Evolutionary conservation across 805 yeast genomes (phyloP), one percentile per base, ranked within the genome.

Genomic region (Wickerhamiella alocasiicola): DNA sequence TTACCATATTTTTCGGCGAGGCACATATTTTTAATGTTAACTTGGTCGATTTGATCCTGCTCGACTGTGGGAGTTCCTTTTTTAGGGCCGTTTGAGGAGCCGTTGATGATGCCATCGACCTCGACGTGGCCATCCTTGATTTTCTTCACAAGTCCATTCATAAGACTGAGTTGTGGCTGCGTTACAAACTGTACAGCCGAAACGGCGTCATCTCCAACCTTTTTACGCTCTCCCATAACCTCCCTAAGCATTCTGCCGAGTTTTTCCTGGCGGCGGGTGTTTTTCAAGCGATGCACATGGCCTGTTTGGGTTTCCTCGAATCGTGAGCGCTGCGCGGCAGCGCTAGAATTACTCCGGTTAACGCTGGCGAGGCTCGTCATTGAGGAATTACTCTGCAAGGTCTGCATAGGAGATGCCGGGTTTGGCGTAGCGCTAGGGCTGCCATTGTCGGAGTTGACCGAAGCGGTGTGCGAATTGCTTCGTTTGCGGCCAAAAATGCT

Each of bases 1-100:
- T 81, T 71, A 31, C 98, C 98, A 58, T 88, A 88, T 56, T 87
- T 81, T 51, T 85, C 87, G 6, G 76, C 79, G 57, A 88, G 80
- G 19, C 34, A 74, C 54, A 26, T 64, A 54, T 52, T 49, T 25
- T 36, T 37, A 21, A 45, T 39, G 19, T 21, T 36, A 11, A 18
- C 20, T 24, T 24, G 23, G 27, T 18, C 35, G 35, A 16, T 17
- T 31, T 11, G 23, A 13, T 6, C 38, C 33, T 34, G 31, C 40
- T 35, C 26, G 46, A 39, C 26, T 41, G 36, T 21, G 39, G 35
- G 36, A 24, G 30, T 36, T 9, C 34, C 39, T 27, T 30, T 20
- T 36, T 44, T 35, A 43, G 39, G 35, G 47, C 39, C 39, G 27
- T 40, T 44, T 11, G 42, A 19, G 21, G 49, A 35, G 25, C 56